Percentiles rank a stretch among this genome's conserved stretches.
Conservation (phyloP, 129 eudicot genomes). For the Arctium lappa region DNA sequence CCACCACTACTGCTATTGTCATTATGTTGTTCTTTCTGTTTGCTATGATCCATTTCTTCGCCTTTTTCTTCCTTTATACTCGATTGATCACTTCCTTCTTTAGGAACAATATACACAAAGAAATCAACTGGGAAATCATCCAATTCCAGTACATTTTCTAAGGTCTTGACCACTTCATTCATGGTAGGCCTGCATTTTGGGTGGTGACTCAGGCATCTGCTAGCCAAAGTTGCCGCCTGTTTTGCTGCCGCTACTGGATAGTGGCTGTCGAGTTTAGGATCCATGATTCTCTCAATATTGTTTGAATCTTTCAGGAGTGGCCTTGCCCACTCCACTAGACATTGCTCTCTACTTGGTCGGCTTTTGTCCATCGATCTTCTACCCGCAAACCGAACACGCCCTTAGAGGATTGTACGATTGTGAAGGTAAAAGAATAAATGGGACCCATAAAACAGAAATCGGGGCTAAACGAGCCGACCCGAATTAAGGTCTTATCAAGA, state of each 20-base stretch:
- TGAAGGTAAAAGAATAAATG: too few species aligned
- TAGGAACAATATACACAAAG: slow-evolving; percentile 49
- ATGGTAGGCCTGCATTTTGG: slow-evolving; percentile 53
- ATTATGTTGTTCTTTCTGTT: slow-evolving; percentile 3
- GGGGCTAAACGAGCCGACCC: too few species aligned
- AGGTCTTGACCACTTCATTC: slow-evolving; percentile 50
- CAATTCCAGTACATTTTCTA: slow-evolving; percentile 45
- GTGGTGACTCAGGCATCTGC: slow-evolving; percentile 57
- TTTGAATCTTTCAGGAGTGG: slow-evolving; percentile 47
- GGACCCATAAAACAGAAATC: too few species aligned
- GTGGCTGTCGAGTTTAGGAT: slow-evolving; percentile 53
- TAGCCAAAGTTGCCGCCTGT: slow-evolving; percentile 45
- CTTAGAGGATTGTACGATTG: too few species aligned
- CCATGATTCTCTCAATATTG: slow-evolving; percentile 49
- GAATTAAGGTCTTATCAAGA: too few species aligned
- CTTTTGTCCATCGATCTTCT: slow-evolving; percentile 59
- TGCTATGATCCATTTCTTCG: slow-evolving; percentile 2
- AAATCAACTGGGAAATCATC: slow-evolving; percentile 37
- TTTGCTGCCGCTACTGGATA: slow-evolving; percentile 48
- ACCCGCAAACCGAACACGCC: too few species aligned
- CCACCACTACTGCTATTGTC: slow-evolving; percentile 5
- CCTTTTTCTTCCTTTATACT: not conserved
- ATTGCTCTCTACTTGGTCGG: slow-evolving; percentile 47
- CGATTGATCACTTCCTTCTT: not conserved
- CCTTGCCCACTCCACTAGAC: slow-evolving; percentile 57